Evolutionary conservation across 352 stramenopile genomes (phyloP), one percentile per base, ranked within the genome.

Genomic region (Aphanomyces invadans): DNA sequence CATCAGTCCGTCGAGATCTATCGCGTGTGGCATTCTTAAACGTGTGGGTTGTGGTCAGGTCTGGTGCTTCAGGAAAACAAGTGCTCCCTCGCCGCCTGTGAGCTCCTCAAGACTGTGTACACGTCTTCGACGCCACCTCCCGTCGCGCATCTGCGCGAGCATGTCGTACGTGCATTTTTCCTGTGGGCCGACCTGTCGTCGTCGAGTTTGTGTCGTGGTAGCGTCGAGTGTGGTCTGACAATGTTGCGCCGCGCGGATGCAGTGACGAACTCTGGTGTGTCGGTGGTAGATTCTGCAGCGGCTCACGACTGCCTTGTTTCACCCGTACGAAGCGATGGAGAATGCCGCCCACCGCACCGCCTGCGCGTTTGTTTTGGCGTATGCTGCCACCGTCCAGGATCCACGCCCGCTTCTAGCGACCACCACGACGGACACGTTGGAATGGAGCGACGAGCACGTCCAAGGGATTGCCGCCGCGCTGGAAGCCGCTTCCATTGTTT

Each of bases 261-360:
- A n/a, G n/a, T n/a, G n/a, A n/a, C n/a, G n/a, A n/a, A n/a, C n/a
- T n/a, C n/a, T 42, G 36, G 21, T 52, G 21, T 53, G 32, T 46
- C 23, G 0, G 29, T 62, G n/a, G 1, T 66, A 93, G 85, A 81
- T 95, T 7, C 75, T 95, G n/a, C 80, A 78, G n/a, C 78, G 74
- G 33, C 68, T 95, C 21, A 65, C 91, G 3, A 83, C 92, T 68
- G 82, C 80, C 4, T 69, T 92, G n/a, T 95, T 95, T 63, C 89
- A 92, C 39, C 81, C 82, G 19, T 86, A 81, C 2, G 77, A 84
- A 55, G 75, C 81, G 9, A 77, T 88, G 29, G 49, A 57, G 29
- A 80, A 79, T n/a, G 26, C 31, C 73, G 17, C 21, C 62, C n/a
- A 92, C 87, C 69, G 64, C 74, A 17, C 75, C 87, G 32, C 83